These are phyloP conservation scores for Diutina catenulata DNA, from an alignment of 1,139 yeast genomes.

Conservation along the genomic window DNA sequence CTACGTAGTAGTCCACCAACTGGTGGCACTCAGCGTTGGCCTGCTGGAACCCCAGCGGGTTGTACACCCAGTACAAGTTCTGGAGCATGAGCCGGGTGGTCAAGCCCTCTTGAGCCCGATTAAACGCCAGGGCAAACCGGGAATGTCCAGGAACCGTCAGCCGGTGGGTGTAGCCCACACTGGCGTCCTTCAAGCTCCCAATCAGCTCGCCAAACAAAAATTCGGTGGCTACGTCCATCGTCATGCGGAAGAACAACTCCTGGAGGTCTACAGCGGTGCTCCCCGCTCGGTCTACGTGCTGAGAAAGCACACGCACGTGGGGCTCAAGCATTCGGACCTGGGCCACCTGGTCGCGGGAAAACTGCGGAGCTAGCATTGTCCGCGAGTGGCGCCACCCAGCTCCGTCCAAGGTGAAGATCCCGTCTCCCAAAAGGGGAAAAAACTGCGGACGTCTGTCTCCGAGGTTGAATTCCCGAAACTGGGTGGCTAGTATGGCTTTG, in stretches of 20 bases:
- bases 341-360: constrained; percentile 9
- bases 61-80: not conserved
- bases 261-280: not conserved
- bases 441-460: constrained; percentile 9
- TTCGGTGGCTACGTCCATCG: not conserved
- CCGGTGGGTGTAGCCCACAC: not conserved
- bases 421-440: constrained; percentile 9
- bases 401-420: constrained; percentile 10
- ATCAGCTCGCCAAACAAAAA: not conserved
- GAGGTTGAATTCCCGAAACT: constrained; percentile 9
- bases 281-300: constrained; percentile 5
- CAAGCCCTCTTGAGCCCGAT: not conserved
- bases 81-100: not conserved
- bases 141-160: not conserved
- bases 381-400: constrained; percentile 11
- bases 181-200: not conserved
- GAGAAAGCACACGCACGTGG: constrained; percentile 7
- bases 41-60: not conserved
- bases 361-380: constrained; percentile 10
- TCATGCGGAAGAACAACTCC: not conserved
- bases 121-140: not conserved
- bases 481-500: constrained; percentile 10
- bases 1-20: not conserved
- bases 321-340: constrained; percentile 9
- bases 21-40: not conserved